phyloP scores from a whole-genome alignment of 495 filamentous ascomycete genomes.

The Wilcoxina mikolae region DNA sequence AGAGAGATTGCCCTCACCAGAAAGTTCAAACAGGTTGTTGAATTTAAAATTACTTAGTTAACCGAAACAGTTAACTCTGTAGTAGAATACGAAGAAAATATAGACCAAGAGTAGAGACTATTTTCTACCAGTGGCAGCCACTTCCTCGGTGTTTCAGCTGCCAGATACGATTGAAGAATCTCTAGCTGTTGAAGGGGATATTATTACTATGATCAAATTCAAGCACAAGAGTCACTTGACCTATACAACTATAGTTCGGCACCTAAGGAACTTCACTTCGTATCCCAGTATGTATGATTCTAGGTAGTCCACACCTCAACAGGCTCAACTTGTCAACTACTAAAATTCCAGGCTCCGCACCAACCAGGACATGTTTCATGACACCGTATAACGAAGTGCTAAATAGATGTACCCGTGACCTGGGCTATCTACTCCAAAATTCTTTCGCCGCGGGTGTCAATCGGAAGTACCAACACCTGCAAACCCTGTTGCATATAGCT shows the following conservation, averaged over 20 bases:
- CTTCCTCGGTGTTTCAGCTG: conserved; percentile 7
- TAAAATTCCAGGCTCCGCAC: background rate
- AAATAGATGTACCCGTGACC: background rate
- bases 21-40: conserved; percentile 9
- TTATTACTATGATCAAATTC: conserved; percentile 11
- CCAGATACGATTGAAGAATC: conserved; percentile 6
- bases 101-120: conserved; percentile 8
- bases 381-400: background rate
- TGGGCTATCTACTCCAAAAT: no score
- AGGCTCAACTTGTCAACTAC: background rate
- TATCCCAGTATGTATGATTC: background rate
- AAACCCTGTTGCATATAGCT: conserved; percentile 9
- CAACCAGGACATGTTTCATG: background rate
- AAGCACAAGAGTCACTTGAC: background rate
- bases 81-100: background rate
- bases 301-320: background rate
- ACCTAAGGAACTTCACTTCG: background rate
- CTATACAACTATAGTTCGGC: conserved; percentile 6
- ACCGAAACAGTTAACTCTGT: background rate
- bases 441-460: no score
- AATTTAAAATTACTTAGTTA: background rate
- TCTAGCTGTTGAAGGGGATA: conserved; percentile 7
- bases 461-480: no score
- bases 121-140: conserved; percentile 2
- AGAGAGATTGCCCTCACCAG: background rate